Conservation (phyloP, 2,329 filamentous ascomycete genomes). For the Ophiosphaerella korrae region DNA sequence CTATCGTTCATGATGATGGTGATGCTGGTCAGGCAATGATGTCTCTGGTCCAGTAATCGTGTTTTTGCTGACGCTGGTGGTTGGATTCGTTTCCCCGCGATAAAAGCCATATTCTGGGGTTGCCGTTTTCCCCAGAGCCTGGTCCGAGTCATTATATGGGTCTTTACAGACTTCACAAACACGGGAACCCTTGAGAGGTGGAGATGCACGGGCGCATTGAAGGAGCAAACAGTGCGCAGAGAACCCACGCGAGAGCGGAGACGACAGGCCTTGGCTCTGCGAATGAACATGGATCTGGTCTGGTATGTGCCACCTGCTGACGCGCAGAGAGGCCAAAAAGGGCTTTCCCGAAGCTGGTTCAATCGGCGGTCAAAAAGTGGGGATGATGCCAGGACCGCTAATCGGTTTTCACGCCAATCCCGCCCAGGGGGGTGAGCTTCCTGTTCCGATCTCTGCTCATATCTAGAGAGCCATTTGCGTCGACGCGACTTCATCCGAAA, state of each 20-base stretch:
- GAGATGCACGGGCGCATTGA: slow-evolving; percentile 5
- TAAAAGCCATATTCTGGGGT: neutral
- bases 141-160: neutral
- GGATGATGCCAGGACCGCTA: neutral
- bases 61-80: neutral
- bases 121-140: neutral
- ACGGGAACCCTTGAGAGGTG: neutral
- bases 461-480: slow-evolving; percentile 1
- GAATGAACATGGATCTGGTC: slow-evolving; percentile 1
- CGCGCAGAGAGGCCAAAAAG: slow-evolving; percentile 6
- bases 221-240: neutral
- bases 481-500: slow-evolving; percentile 4
- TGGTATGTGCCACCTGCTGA: slow-evolving; percentile 10
- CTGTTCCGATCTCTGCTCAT: neutral
- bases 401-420: too few species aligned
- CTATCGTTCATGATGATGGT: slow-evolving; percentile 11
- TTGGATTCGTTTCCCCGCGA: neutral
- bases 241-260: slow-evolving; percentile 3
- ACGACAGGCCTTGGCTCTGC: slow-evolving; percentile 8
- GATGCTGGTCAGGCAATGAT: neutral
- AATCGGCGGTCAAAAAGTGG: slow-evolving; percentile 6
- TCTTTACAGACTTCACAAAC: neutral
- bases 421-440: too few species aligned
- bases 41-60: neutral
- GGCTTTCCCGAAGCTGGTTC: slow-evolving; percentile 1